Evolutionary conservation across 768 basidiomycete species (phyloP), one percentile per base, ranked within the genome.

Genomic region (Amylocystis lapponica): DNA sequence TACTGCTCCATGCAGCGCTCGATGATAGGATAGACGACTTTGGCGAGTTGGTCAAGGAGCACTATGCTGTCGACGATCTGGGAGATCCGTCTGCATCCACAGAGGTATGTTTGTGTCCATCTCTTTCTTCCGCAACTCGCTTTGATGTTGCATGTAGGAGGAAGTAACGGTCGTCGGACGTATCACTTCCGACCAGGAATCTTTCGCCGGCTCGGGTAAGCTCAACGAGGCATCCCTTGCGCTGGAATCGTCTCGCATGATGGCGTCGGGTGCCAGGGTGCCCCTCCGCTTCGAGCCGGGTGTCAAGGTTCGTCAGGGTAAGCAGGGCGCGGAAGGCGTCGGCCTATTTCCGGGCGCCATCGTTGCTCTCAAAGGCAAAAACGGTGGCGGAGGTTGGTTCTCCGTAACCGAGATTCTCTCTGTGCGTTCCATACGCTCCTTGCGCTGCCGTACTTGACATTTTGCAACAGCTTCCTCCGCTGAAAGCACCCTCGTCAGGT

Each of bases 311-410:
- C 74, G 83, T 29, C 82, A 82, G 14, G 74, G 76, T 1, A 56
- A 69, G 12, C 72, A 72, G 43, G 87, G 86, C 10, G 67, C 77
- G 9, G 76, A 75, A 13, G 79, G 81, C 0, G 64, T 83, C 9
- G 83, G 87, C 1, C 58, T 98, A 31, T 98, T 94, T 57, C 91
- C 93, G 4, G 96, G 96, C 3, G 82, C 82, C 22, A 79, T 98
- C 39, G 84, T 84, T 2, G 92, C 85, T 0, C 57, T 97, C 25
- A 87, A 80, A 48, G 96, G 96, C 0, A 78, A 76, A 59, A 98
- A 98, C 61, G 92, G 93, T 1, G 89, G 92, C 2, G 93, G 89
- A 5, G 86, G 81, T 3, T 81, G 81, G 67, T 98, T 97, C 58
- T 70, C 79, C 9, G 94, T 85, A 0, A 78, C 78, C 20, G 92